Evolutionary conservation across 345 rosid species (phyloP).

Genomic region (Dipteronia dyeriana): DNA sequence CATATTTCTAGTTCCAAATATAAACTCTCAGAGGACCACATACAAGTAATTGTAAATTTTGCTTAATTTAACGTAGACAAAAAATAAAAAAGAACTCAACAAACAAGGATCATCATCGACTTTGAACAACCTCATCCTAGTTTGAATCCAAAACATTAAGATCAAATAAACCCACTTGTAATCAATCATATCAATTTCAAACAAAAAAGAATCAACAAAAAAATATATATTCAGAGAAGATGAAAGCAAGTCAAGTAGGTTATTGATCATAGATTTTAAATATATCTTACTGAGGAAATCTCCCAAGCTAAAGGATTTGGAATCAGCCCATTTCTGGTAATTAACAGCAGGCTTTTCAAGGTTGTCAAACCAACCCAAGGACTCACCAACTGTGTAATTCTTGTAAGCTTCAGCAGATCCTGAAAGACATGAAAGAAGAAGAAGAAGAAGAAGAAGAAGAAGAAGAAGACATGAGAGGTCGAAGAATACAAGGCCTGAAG

Average conservation of each 20-base stretch:
- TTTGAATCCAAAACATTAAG: not conserved
- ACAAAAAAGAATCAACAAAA: not conserved
- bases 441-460: conserved; percentile 10
- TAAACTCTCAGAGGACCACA: not conserved
- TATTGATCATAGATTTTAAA: not conserved
- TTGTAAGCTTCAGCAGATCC: conserved; percentile 59
- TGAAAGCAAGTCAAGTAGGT: not conserved
- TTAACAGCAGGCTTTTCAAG: conserved; percentile 53
- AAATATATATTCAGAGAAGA: not conserved
- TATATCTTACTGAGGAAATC: conserved; percentile 85
- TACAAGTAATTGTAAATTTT: not conserved
- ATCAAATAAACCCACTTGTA: not conserved
- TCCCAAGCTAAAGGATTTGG: conserved; percentile 75
- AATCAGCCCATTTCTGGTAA: conserved; percentile 86
- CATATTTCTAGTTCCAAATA: not conserved
- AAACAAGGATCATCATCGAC: not conserved
- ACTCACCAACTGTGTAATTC: conserved; percentile 89
- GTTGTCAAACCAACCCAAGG: conserved; percentile 69
- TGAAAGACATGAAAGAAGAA: conserved; percentile 10
- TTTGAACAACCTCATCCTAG: not conserved
- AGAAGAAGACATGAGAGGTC: not conserved
- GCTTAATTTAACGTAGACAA: not conserved
- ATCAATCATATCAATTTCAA: not conserved
- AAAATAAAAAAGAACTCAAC: not conserved
- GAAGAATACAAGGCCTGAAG: not conserved